Evolutionary conservation across 2,329 filamentous ascomycete genomes (phyloP), one percentile per base, ranked within the genome.

Genomic region (Aspergillus proliferans): DNA sequence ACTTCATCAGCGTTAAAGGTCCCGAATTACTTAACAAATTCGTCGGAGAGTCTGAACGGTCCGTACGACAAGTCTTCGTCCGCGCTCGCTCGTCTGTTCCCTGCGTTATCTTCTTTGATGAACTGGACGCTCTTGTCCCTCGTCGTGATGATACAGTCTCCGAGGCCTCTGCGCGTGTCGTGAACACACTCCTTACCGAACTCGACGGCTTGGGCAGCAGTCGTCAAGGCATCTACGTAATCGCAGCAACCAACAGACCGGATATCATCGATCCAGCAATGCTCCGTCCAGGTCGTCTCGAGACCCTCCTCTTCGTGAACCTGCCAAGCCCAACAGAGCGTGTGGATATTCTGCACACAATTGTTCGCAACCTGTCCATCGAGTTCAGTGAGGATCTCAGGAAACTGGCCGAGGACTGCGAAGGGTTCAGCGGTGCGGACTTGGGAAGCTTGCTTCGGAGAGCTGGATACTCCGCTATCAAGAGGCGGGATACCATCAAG

Each of bases 181-280:
- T 98, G 57, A 97, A 97, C 67, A 94, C 92, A 1, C 79, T 98
- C 0, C 84, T 98, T 28, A 94, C 93, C 0, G 93, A 98, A 66
- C 81, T 98, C 1, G 93, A 98, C 62, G 93, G 93, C 45, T 80
- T 94, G 6, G 72, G 72, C 33, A 83, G 80, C 53, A 84, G 82
- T 57, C 82, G 93, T 34, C 80, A 84, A 43, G 92, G 92, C 14
- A 91, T 98, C 54, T 97, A 93, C 68, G 86, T 98, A 14, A 89
- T 98, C 50, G 93, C 88, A 21, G 93, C 93, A 0, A 97, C 93
- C 2, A 98, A 98, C 68, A 77, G 93, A 0, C 92, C 92, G 0
- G 92, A 97, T 64, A 95, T 95, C 73, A 97, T 98, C 58, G 93
- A 98, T 66, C 84, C 88, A 1, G 93, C 93, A 1, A 95, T 98